These are phyloP conservation scores for Fusarium newnesense DNA, from an alignment of 2,329 filamentous ascomycete species.

Conservation along the genomic window DNA sequence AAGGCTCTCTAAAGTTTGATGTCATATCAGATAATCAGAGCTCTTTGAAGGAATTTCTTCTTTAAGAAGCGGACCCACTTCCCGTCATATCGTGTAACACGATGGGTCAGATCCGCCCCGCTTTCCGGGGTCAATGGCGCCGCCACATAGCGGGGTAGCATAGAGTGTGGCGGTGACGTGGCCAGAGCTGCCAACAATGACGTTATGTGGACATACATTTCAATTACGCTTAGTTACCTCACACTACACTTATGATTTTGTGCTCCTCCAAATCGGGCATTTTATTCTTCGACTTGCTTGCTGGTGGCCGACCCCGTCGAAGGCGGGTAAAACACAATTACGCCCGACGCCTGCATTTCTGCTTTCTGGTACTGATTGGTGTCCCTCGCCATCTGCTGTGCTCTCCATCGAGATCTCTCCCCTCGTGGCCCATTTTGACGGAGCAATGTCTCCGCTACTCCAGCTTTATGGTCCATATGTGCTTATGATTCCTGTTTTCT, in stretches of 20 bases:
- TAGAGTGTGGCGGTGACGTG: constrained; percentile 34
- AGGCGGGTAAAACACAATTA: constrained; percentile 1
- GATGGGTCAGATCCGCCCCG: not conserved
- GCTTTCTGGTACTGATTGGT: constrained; percentile 8
- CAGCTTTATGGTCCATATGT: not conserved
- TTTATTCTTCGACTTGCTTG: not conserved
- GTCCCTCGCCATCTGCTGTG: constrained; percentile 2
- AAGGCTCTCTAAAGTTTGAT: not conserved
- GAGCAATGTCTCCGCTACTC: constrained; percentile 28
- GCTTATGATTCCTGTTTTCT: constrained; percentile 14
- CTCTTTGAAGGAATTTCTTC: not conserved
- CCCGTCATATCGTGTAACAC: not conserved
- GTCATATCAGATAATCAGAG: not conserved
- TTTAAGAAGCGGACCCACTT: constrained; percentile 10
- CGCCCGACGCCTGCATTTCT: constrained; percentile 5
- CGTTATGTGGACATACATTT: not conserved
- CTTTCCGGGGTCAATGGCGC: not conserved
- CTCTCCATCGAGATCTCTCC: constrained; percentile 32
- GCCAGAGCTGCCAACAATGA: not conserved
- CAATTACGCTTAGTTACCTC: constrained; percentile 5
- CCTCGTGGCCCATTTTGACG: constrained; percentile 23
- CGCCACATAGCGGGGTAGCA: constrained; percentile 32
- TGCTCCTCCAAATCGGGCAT: not conserved
- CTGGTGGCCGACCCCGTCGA: not conserved
- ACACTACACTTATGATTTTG: not conserved